phyloP scores from a whole-genome alignment of 2,329 filamentous ascomycete species.

The Trichoderma sp. region DNA sequence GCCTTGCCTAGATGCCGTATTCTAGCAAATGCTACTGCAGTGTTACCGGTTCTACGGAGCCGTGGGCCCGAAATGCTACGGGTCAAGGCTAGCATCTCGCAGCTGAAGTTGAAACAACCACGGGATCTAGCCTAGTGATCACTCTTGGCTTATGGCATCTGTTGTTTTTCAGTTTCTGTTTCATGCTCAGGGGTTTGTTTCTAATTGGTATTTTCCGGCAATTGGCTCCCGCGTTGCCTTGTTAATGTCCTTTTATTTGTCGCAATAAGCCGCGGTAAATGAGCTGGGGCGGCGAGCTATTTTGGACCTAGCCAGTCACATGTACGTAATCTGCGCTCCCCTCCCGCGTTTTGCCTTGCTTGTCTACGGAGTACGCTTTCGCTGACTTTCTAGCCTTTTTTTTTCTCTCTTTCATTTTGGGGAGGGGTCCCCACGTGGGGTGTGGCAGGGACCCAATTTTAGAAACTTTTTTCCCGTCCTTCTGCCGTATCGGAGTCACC shows the following conservation, averaged over 20 bases:
- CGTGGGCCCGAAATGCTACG: constrained; percentile 1
- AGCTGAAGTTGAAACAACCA: constrained; percentile 20
- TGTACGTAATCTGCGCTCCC: constrained; percentile 1
- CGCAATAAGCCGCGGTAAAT: background rate
- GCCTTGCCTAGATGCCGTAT: constrained; percentile 7
- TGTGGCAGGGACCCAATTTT: background rate
- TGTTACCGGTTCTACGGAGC: constrained; percentile 15
- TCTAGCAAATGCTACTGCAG: constrained; percentile 16
- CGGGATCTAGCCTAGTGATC: background rate
- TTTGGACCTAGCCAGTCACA: background rate
- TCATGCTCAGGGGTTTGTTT: constrained; percentile 14
- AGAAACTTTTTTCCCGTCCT: background rate
- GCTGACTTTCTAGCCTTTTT: background rate
- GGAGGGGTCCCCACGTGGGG: constrained; percentile 21
- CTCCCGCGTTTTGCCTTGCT: background rate
- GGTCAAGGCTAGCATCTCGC: constrained; percentile 1
- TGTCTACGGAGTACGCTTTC: background rate
- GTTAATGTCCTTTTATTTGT: constrained; percentile 1
- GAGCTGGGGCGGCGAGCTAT: background rate
- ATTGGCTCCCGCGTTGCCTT: background rate
- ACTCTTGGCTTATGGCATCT: background rate
- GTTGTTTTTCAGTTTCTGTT: background rate
- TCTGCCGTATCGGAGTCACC: background rate
- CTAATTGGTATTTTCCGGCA: background rate
- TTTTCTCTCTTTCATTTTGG: background rate